Evolutionary conservation across 2,329 filamentous ascomycete species (phyloP).

Genomic region (Zymoseptoria crescenta): DNA sequence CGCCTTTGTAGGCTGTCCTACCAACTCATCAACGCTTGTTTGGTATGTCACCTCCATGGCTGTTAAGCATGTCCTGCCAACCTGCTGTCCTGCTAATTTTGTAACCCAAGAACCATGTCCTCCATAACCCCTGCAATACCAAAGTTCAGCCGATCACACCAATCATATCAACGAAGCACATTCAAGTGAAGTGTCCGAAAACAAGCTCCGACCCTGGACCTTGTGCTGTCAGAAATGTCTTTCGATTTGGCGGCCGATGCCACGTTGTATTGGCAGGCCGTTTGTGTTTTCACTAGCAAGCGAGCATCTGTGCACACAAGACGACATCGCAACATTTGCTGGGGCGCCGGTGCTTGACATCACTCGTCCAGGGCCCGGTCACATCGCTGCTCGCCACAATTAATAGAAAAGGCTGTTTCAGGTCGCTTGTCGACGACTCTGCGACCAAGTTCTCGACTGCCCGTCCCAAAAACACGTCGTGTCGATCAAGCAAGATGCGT

Average conservation of each 20-base stretch:
- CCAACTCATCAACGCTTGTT: no score
- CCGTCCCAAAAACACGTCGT: neutral
- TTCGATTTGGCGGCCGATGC: neutral
- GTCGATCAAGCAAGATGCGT: constrained; percentile 14
- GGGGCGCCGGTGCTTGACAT: neutral
- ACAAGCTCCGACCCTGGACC: neutral
- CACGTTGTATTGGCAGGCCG: neutral
- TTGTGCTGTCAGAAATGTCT: neutral
- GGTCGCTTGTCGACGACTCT: neutral
- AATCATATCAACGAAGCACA: neutral
- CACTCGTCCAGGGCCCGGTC: neutral
- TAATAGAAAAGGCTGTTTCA: neutral
- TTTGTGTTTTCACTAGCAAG: neutral
- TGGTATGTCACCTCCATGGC: no score
- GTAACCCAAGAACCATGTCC: neutral
- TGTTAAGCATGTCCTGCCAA: no score
- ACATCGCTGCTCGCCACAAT: neutral
- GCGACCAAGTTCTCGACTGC: neutral
- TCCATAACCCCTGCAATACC: neutral
- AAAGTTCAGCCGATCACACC: neutral
- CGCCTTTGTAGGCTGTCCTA: neutral
- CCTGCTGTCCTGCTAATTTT: neutral
- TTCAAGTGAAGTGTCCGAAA: neutral
- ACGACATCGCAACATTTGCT: neutral
- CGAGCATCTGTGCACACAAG: neutral